These are phyloP conservation scores for Globisporangium abappressorium DNA, from an alignment of 352 stramenopile genomes.

Conservation along the genomic window DNA sequence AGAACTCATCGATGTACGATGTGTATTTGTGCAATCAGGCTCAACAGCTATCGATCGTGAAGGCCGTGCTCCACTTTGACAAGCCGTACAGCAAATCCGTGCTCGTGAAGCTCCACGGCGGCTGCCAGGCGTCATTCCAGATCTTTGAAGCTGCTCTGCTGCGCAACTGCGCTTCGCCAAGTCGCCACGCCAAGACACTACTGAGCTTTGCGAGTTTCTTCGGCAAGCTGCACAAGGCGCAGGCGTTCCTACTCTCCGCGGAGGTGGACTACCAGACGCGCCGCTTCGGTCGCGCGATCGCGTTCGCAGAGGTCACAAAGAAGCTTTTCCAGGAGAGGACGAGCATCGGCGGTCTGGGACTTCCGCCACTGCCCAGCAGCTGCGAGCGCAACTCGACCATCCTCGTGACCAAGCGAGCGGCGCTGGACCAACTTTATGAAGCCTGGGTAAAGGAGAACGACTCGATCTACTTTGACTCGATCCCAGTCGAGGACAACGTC, in stretches of 20 bases:
- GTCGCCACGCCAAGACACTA: constrained; percentile 17
- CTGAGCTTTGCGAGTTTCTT: constrained; percentile 32
- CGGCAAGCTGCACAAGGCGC: constrained; percentile 25
- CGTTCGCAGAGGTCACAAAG: constrained; percentile 17
- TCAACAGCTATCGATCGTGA: constrained; percentile 42
- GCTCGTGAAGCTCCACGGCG: constrained; percentile 37
- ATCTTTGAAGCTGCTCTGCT: constrained; percentile 17
- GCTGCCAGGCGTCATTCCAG: constrained; percentile 25
- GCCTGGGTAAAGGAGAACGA: constrained; percentile 30
- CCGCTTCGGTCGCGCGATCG: constrained; percentile 30
- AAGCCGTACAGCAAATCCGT: constrained; percentile 26
- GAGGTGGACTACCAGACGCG: constrained; percentile 22
- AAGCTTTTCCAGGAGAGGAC: constrained; percentile 23
- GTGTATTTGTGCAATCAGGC: constrained; percentile 16
- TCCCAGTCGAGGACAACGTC: constrained; percentile 24
- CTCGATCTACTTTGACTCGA: constrained; percentile 27
- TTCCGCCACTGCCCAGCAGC: constrained; percentile 17
- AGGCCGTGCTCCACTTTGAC: constrained; percentile 28
- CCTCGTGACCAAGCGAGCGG: constrained; percentile 18
- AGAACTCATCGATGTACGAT: no score
- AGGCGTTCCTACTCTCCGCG: constrained; percentile 23
- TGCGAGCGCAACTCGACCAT: constrained; percentile 10
- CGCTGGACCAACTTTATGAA: constrained; percentile 8
- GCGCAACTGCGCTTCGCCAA: constrained; percentile 19
- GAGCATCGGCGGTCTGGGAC: constrained; percentile 22